A percentile compares a stretch with the other conserved stretches of the same genome.
These are phyloP conservation scores for Blechomonas ayalai DNA, from an alignment of 208 protist genomes.

Conservation along the genomic window DNA sequence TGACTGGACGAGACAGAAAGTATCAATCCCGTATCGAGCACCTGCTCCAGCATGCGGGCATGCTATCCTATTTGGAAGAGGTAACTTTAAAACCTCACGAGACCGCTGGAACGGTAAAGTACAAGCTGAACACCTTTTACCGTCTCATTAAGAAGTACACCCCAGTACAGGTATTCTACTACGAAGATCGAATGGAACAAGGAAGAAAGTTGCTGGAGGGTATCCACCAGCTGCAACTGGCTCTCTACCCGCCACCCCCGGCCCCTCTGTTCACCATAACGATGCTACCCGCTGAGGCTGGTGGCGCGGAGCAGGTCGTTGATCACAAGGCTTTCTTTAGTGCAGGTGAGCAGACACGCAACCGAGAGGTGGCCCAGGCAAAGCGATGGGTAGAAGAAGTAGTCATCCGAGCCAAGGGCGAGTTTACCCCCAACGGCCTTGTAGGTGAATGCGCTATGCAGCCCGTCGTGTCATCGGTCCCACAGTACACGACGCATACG, in stretches of 20 bases:
- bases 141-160: slow-evolving; percentile 29
- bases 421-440: too few species aligned
- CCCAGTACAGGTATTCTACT: slow-evolving; percentile 59
- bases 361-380: too few species aligned
- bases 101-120: slow-evolving; percentile 55
- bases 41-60: slow-evolving; percentile 37
- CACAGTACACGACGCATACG: too few species aligned
- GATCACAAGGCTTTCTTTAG: too few species aligned
- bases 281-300: slow-evolving; percentile 2
- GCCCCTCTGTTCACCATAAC: slow-evolving; percentile 1
- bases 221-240: slow-evolving; percentile 32
- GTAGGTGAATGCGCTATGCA: too few species aligned
- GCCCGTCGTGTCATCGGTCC: too few species aligned
- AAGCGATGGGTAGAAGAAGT: slow-evolving; percentile 31
- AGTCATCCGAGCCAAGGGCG: too few species aligned
- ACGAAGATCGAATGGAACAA: slow-evolving; percentile 74
- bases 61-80: slow-evolving; percentile 26
- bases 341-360: slow-evolving; percentile 11
- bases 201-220: slow-evolving; percentile 40
- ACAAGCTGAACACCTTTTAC: slow-evolving; percentile 64
- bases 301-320: neutral
- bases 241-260: slow-evolving; percentile 16
- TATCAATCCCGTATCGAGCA: slow-evolving; percentile 48
- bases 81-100: slow-evolving; percentile 70
- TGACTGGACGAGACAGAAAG: slow-evolving; percentile 64